phyloP scores from a whole-genome alignment of 2,329 filamentous ascomycete genomes.

The Apiospora saccharicola region DNA sequence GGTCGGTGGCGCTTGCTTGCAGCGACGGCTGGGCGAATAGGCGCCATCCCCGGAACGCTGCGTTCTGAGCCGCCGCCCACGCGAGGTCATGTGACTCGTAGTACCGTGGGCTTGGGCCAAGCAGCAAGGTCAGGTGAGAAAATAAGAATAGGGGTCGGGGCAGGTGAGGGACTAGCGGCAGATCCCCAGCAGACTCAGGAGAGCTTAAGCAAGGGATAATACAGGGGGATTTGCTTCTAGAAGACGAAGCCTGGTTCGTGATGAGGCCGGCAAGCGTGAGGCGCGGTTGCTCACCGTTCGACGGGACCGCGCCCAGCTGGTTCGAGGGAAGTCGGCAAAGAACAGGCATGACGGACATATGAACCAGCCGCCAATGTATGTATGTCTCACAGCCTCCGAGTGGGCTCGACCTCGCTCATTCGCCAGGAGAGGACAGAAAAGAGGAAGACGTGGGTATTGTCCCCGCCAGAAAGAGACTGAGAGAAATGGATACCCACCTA shows the following conservation, averaged over 20 bases:
- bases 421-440: not conserved
- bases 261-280: not conserved
- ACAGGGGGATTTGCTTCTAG: slow-evolving; percentile 8
- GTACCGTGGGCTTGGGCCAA: not conserved
- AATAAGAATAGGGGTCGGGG: slow-evolving; percentile 7
- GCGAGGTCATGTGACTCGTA: slow-evolving; percentile 14
- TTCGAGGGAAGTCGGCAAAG: slow-evolving; percentile 3
- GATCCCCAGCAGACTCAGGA: slow-evolving; percentile 14
- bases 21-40: not conserved
- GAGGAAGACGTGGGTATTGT: slow-evolving; percentile 6
- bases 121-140: not conserved
- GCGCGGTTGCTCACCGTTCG: slow-evolving; percentile 1
- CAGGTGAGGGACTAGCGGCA: slow-evolving; percentile 2
- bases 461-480: slow-evolving; percentile 1
- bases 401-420: slow-evolving; percentile 1
- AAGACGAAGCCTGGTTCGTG: slow-evolving; percentile 7
- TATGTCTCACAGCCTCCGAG: slow-evolving; percentile 16
- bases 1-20: slow-evolving; percentile 4
- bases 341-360: slow-evolving; percentile 19
- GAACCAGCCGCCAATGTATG: slow-evolving; percentile 15
- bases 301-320: not conserved
- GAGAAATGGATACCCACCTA: slow-evolving; percentile 3
- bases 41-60: not conserved
- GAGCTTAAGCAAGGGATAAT: not conserved
- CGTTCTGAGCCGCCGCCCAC: slow-evolving; percentile 8